Base-by-base conservation (phyloP, 495 filamentous ascomycete species). In the Terfezia claveryi region DNA sequence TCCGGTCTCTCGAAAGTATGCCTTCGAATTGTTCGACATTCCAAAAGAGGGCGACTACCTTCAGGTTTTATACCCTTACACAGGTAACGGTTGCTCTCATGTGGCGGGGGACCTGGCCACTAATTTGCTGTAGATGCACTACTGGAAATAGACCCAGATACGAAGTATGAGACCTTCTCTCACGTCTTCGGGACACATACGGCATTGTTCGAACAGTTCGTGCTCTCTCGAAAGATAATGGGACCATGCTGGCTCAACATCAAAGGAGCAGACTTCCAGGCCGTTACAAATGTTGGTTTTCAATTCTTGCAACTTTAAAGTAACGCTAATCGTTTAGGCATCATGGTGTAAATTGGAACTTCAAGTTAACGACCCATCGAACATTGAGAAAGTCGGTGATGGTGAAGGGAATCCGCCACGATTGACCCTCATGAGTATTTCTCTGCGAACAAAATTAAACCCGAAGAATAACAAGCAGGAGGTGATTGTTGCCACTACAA, bases 341-440 rank as follows among this genome's bases (percentile, higher is more conserved):
- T 96, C 92, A 2, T 89, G 91, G 79, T 95, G 92, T 74, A 95
- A 94, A 61, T 79, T 96, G 17, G 91, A 98, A 68, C 78, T 92
- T 50, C 78, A 83, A 61, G 80, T 86, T 41, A 70, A 74, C 5
- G 82, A 85, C 56, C 92, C 91, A 2, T 78, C 79, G 55, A 73
- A 76, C 51, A 78, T 98, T 58, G 73, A 74, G 2, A 68, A 76
- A 1, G 64, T 92, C 20, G 76, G 74, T 46, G 85, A 94, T 59
- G 74, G 78, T 6, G 88, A 94, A 54, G 82, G 75, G 58, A 58
- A 82, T 49, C 85, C 94, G 17, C 91, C 91, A 14, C 85, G 87
- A 37, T 70, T 98, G 57, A 96, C 89, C 0, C 69, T 98, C 10
- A 94, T 96, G 86, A 94, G 86, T 70, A 70, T 98, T 59, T 80